These are phyloP conservation scores for Discostella stelligeroides DNA, from an alignment of 108 stramenopile genomes.

Conservation along the genomic window DNA sequence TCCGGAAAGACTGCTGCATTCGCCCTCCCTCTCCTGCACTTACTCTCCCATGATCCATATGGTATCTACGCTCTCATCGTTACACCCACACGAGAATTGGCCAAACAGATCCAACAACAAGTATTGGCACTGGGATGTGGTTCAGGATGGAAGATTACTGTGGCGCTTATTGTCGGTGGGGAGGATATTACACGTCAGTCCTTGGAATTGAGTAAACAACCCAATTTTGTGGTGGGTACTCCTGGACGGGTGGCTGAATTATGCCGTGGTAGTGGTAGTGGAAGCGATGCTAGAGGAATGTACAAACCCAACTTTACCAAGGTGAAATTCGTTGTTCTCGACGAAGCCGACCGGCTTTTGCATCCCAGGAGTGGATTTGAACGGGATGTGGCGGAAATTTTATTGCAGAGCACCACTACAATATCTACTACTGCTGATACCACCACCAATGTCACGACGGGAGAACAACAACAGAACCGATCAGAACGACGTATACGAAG, in stretches of 20 bases:
- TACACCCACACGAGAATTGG: slow-evolving; percentile 96
- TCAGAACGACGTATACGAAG: slow-evolving; percentile 47
- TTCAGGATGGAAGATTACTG: slow-evolving; percentile 71
- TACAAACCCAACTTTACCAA: slow-evolving; percentile 70
- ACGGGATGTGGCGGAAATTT: slow-evolving; percentile 85
- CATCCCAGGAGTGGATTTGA: slow-evolving; percentile 85
- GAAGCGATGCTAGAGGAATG: slow-evolving; percentile 35
- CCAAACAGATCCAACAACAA: slow-evolving; percentile 96
- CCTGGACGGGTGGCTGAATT: slow-evolving; percentile 91
- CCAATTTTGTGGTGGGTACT: slow-evolving; percentile 96
- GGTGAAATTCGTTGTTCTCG: slow-evolving; percentile 88
- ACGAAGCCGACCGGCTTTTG: slow-evolving; percentile 97
- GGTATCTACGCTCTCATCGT: slow-evolving; percentile 93
- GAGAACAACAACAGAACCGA: slow-evolving; percentile 12
- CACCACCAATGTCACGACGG: not conserved
- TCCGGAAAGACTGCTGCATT: slow-evolving; percentile 94
- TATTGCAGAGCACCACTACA: slow-evolving; percentile 61
- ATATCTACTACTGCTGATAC: not conserved
- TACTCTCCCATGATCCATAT: slow-evolving; percentile 84
- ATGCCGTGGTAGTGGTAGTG: slow-evolving; percentile 55
- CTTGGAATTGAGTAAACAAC: slow-evolving; percentile 71
- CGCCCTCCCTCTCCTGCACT: slow-evolving; percentile 87
- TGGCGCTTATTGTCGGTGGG: slow-evolving; percentile 91
- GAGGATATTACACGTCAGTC: slow-evolving; percentile 80
- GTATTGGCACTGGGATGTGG: slow-evolving; percentile 86